Evolutionary conservation across 2,329 filamentous ascomycete species (phyloP).

Genomic region (Neonectria neomacrospora): DNA sequence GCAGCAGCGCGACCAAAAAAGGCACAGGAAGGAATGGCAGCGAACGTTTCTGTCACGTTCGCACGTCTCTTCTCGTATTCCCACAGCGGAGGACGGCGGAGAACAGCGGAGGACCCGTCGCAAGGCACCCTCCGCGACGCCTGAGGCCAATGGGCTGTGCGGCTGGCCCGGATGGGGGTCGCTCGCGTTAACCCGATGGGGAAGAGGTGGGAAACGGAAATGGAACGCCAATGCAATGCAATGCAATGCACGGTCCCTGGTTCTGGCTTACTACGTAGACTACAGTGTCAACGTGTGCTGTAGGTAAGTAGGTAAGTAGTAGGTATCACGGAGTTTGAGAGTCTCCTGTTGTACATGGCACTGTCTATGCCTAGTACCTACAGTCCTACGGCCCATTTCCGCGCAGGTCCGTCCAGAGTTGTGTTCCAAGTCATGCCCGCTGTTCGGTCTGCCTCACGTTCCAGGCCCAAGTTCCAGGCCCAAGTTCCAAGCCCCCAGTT

Average conservation of each 20-base stretch:
- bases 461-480: not conserved
- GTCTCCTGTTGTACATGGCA: too few relatives aligned
- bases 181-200: not conserved
- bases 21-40: slow-evolving; percentile 26
- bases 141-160: slow-evolving; percentile 1
- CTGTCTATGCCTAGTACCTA: too few relatives aligned
- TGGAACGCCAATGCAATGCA: slow-evolving; percentile 10
- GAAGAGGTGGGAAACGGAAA: slow-evolving; percentile 5
- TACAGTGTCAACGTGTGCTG: too few relatives aligned
- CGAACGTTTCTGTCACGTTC: not conserved
- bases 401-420: too few relatives aligned
- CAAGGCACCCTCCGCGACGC: not conserved
- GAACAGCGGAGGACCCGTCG: not conserved
- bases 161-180: not conserved
- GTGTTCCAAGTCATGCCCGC: too few relatives aligned
- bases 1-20: slow-evolving; percentile 16
- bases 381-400: too few relatives aligned
- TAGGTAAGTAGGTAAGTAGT: too few relatives aligned
- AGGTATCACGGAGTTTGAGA: too few relatives aligned
- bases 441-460: too few relatives aligned
- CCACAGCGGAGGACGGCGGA: not conserved
- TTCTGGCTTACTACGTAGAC: not conserved
- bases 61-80: slow-evolving; percentile 3
- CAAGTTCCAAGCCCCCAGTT: not conserved
- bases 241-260: slow-evolving; percentile 13